Conservation (phyloP, 176 grass and related monocot species). For the Pontederia crassipes region DNA sequence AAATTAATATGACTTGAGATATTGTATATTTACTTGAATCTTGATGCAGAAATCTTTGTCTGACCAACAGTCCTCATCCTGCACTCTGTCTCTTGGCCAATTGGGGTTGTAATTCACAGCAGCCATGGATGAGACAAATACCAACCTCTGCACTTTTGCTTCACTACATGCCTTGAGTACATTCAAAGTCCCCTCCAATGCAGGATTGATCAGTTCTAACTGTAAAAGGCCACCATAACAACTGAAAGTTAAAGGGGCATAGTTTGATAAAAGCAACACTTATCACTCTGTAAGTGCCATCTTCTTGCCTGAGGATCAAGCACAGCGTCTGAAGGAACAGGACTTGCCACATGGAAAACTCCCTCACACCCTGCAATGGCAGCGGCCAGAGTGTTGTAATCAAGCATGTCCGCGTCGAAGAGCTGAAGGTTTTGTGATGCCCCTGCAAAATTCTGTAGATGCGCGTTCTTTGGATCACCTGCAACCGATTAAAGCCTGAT, state of each 20-base stretch:
- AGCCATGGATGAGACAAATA: constrained; percentile 29
- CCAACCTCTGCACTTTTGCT: constrained; percentile 29
- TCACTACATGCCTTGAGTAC: constrained; percentile 24
- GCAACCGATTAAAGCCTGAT: neutral
- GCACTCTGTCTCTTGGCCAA: constrained; percentile 22
- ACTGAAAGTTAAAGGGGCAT: constrained; percentile 8
- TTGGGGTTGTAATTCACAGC: constrained; percentile 31
- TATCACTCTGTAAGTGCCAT: neutral
- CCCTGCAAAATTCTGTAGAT: constrained; percentile 31
- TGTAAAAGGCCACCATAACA: constrained; percentile 13
- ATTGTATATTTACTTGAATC: constrained; percentile 4
- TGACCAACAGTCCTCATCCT: constrained; percentile 41
- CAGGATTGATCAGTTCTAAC: constrained; percentile 27
- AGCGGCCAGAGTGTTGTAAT: constrained; percentile 24
- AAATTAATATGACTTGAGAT: too few relatives aligned
- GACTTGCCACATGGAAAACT: constrained; percentile 55
- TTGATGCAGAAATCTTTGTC: constrained; percentile 26
- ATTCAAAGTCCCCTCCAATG: constrained; percentile 36
- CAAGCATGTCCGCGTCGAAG: constrained; percentile 54
- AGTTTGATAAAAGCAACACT: neutral
- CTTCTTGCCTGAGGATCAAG: constrained; percentile 37
- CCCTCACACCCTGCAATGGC: constrained; percentile 40
- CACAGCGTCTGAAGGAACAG: constrained; percentile 37
- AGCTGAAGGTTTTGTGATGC: constrained; percentile 44
- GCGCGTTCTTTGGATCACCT: constrained; percentile 22